Evolutionary conservation across 176 grass and related monocot species (phyloP).

Genomic region (Themeda triandra): DNA sequence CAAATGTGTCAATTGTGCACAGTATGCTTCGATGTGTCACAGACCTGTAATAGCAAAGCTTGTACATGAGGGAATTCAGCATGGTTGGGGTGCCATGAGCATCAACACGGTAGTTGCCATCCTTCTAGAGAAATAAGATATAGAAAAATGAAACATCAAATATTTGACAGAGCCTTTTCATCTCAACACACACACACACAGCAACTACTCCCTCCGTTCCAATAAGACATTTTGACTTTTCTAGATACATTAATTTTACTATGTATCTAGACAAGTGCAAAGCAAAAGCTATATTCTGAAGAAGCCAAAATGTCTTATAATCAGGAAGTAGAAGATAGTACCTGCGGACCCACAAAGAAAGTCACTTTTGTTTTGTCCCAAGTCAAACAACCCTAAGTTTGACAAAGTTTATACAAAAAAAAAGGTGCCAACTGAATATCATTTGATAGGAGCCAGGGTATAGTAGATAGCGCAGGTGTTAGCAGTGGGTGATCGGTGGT

Average conservation of each 20-base stretch:
- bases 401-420: background rate
- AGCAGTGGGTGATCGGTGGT: background rate
- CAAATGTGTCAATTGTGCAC: constrained; percentile 5
- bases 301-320: too few relatives aligned
- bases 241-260: too few relatives aligned
- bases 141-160: background rate
- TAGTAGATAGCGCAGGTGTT: background rate
- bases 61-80: constrained; percentile 99
- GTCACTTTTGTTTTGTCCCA: background rate
- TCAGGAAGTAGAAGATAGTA: background rate
- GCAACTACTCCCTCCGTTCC: background rate
- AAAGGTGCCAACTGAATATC: background rate
- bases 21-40: background rate
- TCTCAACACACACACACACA: background rate
- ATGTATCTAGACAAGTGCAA: too few relatives aligned
- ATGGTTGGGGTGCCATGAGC: constrained; percentile 86
- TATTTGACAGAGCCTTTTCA: background rate
- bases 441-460: background rate
- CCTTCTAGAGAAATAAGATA: constrained; percentile 56
- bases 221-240: too few relatives aligned
- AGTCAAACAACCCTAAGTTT: background rate
- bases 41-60: constrained; percentile 98
- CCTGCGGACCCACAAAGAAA: background rate
- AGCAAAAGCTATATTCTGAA: too few relatives aligned
- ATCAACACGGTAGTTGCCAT: constrained; percentile 95